phyloP scores from a whole-genome alignment of 106 monocot species.

The Triglochin maritima region DNA sequence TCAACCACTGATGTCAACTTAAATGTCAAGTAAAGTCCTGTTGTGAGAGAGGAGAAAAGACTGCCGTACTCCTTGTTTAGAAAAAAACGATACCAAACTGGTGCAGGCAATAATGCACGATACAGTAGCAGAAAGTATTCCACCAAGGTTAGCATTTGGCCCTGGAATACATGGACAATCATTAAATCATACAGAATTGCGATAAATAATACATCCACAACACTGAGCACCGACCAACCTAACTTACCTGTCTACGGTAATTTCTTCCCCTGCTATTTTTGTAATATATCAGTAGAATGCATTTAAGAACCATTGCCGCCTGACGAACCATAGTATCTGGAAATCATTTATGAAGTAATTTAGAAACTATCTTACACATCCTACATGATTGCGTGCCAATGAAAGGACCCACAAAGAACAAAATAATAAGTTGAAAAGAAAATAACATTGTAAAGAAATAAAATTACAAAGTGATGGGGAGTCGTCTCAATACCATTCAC shows the following conservation, averaged over 20 bases:
- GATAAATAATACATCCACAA: too few species aligned
- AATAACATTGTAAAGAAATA: not conserved
- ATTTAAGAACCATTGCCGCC: conserved; percentile 81
- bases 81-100: conserved; percentile 94
- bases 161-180: conserved; percentile 22
- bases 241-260: conserved; percentile 75
- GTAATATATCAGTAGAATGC: conserved; percentile 73
- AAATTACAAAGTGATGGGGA: not conserved
- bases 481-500: conserved; percentile 57
- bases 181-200: not conserved
- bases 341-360: conserved; percentile 5
- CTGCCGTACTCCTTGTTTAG: conserved; percentile 88
- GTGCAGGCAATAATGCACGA: conserved; percentile 68
- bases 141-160: conserved; percentile 84
- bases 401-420: not conserved
- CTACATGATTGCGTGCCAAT: not conserved
- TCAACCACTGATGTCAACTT: conserved; percentile 84
- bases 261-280: conserved; percentile 77
- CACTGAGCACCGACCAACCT: not conserved
- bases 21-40: conserved; percentile 79
- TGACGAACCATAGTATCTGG: conserved; percentile 95
- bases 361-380: not conserved
- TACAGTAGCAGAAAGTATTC: conserved; percentile 81
- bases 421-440: not conserved
- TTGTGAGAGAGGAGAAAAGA: conserved; percentile 81